These are phyloP conservation scores for Trichopus zeylanicus DNA, from an alignment of 116 monocot species.

Conservation along the genomic window DNA sequence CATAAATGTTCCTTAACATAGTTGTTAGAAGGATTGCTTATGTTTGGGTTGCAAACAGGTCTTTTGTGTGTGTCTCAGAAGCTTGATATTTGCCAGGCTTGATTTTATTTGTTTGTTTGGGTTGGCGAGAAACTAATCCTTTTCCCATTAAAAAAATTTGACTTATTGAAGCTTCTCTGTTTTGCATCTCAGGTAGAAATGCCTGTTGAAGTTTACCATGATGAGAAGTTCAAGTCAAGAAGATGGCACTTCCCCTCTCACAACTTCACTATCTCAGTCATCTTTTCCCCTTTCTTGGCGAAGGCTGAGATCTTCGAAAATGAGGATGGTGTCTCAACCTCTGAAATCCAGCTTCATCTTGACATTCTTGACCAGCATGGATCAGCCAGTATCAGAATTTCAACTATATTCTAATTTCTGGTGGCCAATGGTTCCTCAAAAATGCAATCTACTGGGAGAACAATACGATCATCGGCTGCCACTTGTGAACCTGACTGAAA, in stretches of 20 bases:
- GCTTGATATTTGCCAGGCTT: too few species aligned
- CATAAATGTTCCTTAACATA: too few species aligned
- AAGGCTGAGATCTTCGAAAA: slow-evolving; percentile 54
- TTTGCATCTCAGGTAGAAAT: slow-evolving; percentile 30
- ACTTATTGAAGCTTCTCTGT: not conserved
- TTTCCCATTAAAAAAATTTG: not conserved
- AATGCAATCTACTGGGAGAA: slow-evolving; percentile 55
- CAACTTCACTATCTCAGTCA: slow-evolving; percentile 60
- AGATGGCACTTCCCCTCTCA: slow-evolving; percentile 47
- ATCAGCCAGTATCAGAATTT: slow-evolving; percentile 23
- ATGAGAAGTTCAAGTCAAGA: slow-evolving; percentile 36
- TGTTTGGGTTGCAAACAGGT: too few species aligned
- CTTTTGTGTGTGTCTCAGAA: too few species aligned
- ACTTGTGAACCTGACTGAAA: slow-evolving; percentile 50
- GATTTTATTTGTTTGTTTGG: too few species aligned
- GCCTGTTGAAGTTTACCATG: slow-evolving; percentile 48
- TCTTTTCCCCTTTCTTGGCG: slow-evolving; percentile 64
- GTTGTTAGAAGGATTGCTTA: too few species aligned
- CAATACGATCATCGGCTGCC: slow-evolving; percentile 39
- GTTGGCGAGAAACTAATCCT: not conserved
- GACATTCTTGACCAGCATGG: slow-evolving; percentile 57
- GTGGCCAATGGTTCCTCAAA: slow-evolving; percentile 69
- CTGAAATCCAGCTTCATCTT: slow-evolving; percentile 50
- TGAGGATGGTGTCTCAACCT: slow-evolving; percentile 39
- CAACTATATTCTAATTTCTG: slow-evolving; percentile 55